Evolutionary conservation across 75 land plant genomes (phyloP), one percentile per base, ranked within the genome.

Genomic region (Adiantum capillusveneris): DNA sequence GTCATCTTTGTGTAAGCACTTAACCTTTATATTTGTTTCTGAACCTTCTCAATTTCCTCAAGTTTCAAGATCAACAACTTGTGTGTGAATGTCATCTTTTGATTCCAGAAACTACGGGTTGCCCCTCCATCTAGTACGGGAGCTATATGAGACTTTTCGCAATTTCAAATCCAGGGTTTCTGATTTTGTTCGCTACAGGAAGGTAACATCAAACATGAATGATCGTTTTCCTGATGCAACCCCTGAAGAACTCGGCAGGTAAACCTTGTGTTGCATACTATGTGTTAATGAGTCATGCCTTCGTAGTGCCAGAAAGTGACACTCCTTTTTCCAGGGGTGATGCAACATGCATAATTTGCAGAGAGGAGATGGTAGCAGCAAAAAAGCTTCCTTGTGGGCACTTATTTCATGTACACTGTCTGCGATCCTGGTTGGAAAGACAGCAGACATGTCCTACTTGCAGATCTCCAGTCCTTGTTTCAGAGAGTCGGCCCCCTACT

Each of bases 201-300:
- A 84, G 72, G 75, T 93, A 37, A 85, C 98, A 25, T 93, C 98
- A 31, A 93, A 93, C 60, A 93, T 93, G 98, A 89, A 93, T 73
- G 96, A 93, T 57, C 86, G 98, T 16, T 94, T 94, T 56, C 98
- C 98, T 31, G 96, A 94, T 80, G 98, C 91, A 43, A 83, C 98
- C 29, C 75, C 85, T 19, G 98, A 94, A 68, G 98, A 94, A 48
- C 90, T 94, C 44, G 66, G 65, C 59, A 65, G 65, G 98, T 94
- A 53, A 68, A 34, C 9, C 3, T 3, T 9, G 9, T 34, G 9
- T 34, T 34, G 37, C 37, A 34, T 34, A 9, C 9, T 34, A 34
- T n/a, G n/a, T n/a, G n/a, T n/a, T n/a, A n/a, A n/a, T n/a, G n/a
- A n/a, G n/a, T n/a, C n/a, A n/a, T n/a, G n/a, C n/a, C n/a, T n/a